A percentile compares a stretch with the other conserved stretches of the same genome.
Evolutionary conservation across 345 rosid species (phyloP).

Genomic region (Arabis hirsuta): DNA sequence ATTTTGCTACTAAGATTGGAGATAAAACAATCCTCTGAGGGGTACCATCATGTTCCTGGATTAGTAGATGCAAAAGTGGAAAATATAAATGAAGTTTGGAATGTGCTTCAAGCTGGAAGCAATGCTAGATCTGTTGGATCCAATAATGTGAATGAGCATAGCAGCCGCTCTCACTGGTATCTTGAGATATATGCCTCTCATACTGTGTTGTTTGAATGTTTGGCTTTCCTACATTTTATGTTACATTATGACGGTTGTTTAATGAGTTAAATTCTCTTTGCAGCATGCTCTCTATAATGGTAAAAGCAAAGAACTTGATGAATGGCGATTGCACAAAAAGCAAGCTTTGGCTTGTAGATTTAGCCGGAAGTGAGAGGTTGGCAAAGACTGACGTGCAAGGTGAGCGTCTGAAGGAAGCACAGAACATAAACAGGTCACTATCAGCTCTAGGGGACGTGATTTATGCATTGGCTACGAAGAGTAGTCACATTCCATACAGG

Average conservation of each 20-base stretch:
- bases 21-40: constrained; percentile 87
- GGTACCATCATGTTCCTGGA: constrained; percentile 88
- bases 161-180: constrained; percentile 99
- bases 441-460: constrained; percentile 98
- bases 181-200: constrained; percentile 11
- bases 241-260: background rate
- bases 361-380: constrained; percentile 98
- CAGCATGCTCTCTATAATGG: constrained; percentile 96
- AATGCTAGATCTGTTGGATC: constrained; percentile 96
- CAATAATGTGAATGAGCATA: constrained; percentile 93
- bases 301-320: constrained; percentile 78
- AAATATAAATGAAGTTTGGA: constrained; percentile 78
- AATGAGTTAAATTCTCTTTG: constrained; percentile 31
- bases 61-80: constrained; percentile 82
- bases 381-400: constrained; percentile 92
- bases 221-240: constrained; percentile 13
- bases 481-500: constrained; percentile 94
- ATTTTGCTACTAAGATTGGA: constrained; percentile 64
- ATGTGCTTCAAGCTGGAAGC: constrained; percentile 88
- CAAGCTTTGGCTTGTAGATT: constrained; percentile 98
- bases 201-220: constrained; percentile 14
- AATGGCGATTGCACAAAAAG: constrained; percentile 90
- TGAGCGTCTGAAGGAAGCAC: constrained; percentile 95
- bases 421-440: constrained; percentile 87
- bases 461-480: constrained; percentile 83